Percentiles rank a stretch among this genome's conserved stretches.
Evolutionary conservation across 176 grass and related monocot species (phyloP).

Genomic region (Oropetium thomaeum): DNA sequence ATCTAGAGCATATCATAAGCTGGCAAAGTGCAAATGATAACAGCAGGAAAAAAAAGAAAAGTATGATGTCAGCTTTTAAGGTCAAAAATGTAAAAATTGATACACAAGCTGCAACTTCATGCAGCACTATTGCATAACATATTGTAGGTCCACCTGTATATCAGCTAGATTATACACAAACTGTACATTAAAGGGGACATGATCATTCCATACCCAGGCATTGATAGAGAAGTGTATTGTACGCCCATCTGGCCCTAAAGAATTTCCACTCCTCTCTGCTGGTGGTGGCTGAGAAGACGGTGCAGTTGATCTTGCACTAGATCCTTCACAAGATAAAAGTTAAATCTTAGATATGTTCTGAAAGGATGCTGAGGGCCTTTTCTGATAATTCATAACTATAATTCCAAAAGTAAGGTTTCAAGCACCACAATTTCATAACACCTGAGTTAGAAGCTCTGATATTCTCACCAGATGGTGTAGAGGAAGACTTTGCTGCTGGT

Average conservation of each 20-base stretch:
- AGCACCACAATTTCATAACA: conserved; percentile 25
- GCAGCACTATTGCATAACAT: not conserved
- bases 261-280: conserved; percentile 53
- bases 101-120: too few species aligned
- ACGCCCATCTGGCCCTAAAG: conserved; percentile 54
- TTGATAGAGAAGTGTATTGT: conserved; percentile 84
- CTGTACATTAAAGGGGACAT: not conserved
- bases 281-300: conserved; percentile 26
- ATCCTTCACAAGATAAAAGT: conserved; percentile 48
- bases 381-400: conserved; percentile 9
- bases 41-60: not conserved
- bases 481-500: conserved; percentile 53
- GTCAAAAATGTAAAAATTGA: too few species aligned
- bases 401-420: not conserved
- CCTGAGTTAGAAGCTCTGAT: conserved; percentile 57
- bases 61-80: not conserved
- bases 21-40: not conserved
- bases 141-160: not conserved
- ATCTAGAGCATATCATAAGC: conserved; percentile 11
- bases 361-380: not conserved
- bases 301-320: conserved; percentile 42
- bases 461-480: conserved; percentile 50
- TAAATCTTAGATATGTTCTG: conserved; percentile 26
- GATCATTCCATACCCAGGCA: conserved; percentile 73
- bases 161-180: not conserved